Conservation (phyloP, 495 filamentous ascomycete species). For the Hyaloscypha hepaticicola region DNA sequence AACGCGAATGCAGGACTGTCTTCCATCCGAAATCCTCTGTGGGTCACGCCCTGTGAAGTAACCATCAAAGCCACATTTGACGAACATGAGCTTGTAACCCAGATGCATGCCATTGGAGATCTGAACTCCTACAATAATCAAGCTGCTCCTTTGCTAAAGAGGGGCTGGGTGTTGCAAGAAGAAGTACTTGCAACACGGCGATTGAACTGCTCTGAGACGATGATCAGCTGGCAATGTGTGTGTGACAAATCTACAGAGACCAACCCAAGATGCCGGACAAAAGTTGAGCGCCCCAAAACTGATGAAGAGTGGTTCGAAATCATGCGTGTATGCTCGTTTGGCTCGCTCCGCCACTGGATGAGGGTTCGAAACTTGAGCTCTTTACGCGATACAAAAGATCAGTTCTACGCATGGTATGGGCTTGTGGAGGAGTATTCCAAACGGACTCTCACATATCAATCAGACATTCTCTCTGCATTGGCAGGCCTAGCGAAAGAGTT, state of each 20-base stretch:
- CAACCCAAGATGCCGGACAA: too few species aligned
- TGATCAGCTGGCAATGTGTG: too few species aligned
- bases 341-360: neutral
- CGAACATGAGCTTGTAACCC: too few species aligned
- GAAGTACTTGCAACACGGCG: neutral
- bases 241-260: too few species aligned
- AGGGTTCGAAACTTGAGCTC: neutral
- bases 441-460: conserved; percentile 4
- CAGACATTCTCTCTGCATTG: conserved; percentile 5
- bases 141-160: neutral
- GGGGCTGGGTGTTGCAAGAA: conserved; percentile 1
- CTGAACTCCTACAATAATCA: neutral
- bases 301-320: conserved; percentile 1
- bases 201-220: too few species aligned
- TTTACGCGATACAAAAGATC: conserved; percentile 1
- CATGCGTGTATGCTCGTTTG: neutral
- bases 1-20: conserved; percentile 1
- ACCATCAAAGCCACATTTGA: too few species aligned
- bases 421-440: conserved; percentile 33
- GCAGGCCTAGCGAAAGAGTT: conserved; percentile 12
- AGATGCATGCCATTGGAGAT: neutral
- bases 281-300: too few species aligned
- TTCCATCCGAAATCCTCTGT: too few species aligned
- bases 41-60: too few species aligned
- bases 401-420: conserved; percentile 1